phyloP scores from a whole-genome alignment of 2,329 filamentous ascomycete species.

The Drechslera avenae region DNA sequence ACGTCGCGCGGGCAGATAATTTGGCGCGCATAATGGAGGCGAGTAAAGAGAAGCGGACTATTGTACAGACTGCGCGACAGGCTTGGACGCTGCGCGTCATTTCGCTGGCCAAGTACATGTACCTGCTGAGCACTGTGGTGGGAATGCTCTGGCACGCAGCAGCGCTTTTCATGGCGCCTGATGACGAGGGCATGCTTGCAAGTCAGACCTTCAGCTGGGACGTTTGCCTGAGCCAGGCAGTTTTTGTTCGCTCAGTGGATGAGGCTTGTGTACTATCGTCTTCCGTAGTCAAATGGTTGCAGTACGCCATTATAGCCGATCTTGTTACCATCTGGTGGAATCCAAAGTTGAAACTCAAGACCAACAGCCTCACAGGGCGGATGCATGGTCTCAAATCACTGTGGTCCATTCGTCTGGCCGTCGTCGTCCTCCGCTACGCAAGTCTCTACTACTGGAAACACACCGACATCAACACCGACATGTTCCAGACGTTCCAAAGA shows the following conservation, averaged over 20 bases:
- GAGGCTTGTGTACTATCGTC: slow-evolving; percentile 37
- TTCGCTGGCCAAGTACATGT: slow-evolving; percentile 52
- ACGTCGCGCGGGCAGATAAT: slow-evolving; percentile 83
- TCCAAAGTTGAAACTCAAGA: slow-evolving; percentile 66
- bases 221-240: slow-evolving; percentile 30
- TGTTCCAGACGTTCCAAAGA: slow-evolving; percentile 47
- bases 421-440: slow-evolving; percentile 61
- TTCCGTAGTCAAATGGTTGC: slow-evolving; percentile 21
- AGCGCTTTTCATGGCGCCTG: slow-evolving; percentile 26
- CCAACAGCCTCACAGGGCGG: slow-evolving; percentile 58
- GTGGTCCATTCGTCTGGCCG: slow-evolving; percentile 68
- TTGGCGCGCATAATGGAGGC: slow-evolving; percentile 75
- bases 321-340: slow-evolving; percentile 70
- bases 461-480: slow-evolving; percentile 22
- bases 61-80: slow-evolving; percentile 43
- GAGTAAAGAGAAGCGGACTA: slow-evolving; percentile 36
- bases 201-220: slow-evolving; percentile 17
- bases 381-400: slow-evolving; percentile 67
- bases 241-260: slow-evolving; percentile 24
- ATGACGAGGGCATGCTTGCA: slow-evolving; percentile 7
- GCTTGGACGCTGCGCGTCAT: slow-evolving; percentile 51
- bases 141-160: slow-evolving; percentile 46
- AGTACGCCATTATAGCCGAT: slow-evolving; percentile 54
- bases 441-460: slow-evolving; percentile 41
- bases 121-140: slow-evolving; percentile 47